phyloP scores from a whole-genome alignment of 2,329 filamentous ascomycete genomes.

The Cladosporium sp. region DNA sequence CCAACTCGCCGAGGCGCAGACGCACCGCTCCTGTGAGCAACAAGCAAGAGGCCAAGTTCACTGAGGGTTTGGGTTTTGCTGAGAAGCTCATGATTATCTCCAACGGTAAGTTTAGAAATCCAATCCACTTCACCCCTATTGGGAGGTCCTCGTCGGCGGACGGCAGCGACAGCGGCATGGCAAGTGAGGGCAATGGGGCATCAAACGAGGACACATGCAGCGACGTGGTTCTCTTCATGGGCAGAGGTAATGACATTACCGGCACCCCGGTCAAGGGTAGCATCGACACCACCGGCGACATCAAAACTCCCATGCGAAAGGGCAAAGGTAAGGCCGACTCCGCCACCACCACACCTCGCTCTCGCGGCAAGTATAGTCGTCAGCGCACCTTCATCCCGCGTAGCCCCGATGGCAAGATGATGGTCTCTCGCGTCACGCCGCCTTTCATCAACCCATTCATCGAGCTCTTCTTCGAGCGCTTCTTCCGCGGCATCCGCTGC shows the following conservation, averaged over 20 bases:
- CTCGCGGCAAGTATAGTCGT: background rate
- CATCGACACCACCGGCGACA: background rate
- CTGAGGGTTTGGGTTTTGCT: background rate
- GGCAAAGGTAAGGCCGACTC: background rate
- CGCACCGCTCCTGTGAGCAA: background rate
- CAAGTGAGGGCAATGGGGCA: background rate
- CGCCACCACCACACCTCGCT: background rate
- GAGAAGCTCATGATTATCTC: background rate
- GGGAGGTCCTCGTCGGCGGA: background rate
- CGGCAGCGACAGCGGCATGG: background rate
- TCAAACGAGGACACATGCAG: background rate
- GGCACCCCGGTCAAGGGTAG: background rate
- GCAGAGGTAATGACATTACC: background rate
- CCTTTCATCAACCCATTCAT: conserved; percentile 6
- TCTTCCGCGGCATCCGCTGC: background rate
- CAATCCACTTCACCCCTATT: background rate
- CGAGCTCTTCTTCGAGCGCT: conserved; percentile 9
- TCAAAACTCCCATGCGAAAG: background rate
- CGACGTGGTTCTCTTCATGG: background rate
- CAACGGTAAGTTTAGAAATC: background rate
- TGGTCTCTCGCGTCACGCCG: background rate
- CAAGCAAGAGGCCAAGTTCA: background rate
- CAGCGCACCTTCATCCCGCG: background rate
- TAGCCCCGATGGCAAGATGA: background rate
- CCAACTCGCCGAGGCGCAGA: background rate